Evolutionary conservation across 352 stramenopile genomes (phyloP), one percentile per base, ranked within the genome.

Genomic region (Phytophthora citrophthora): DNA sequence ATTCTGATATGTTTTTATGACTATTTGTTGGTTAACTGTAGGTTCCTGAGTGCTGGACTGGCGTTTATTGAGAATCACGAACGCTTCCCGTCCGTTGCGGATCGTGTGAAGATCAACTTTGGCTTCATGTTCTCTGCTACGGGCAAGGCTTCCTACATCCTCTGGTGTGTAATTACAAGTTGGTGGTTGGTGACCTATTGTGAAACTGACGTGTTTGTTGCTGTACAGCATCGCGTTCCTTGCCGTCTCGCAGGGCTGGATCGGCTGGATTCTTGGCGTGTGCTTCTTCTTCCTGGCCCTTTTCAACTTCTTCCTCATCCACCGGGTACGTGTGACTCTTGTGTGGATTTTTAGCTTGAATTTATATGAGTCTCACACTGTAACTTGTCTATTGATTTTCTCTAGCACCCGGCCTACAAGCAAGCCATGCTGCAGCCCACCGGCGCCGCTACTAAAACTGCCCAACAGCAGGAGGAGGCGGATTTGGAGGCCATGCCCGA

Each of bases 281-380:
- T 86, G 84, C 59, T 91, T 95, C 68, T 75, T 95, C 43, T 54
- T 89, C 32, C 59, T 95, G 31, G 84, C 84, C 20, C 63, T 90
- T 2, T 93, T 95, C 63, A 95, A 95, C 75, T 95, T 93, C 70
- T 95, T 95, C 76, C 76, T 95, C 59, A 95, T 95, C 64, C 61
- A 83, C 52, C 74, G 77, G 64, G 86, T 94, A 89, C 56, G 77
- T 74, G 10, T 15, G 29, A 45, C n/a, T 55, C 29, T 34, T 39
- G n/a, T 23, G 18, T 51, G 15, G 44, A 66, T 57, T 57, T 20
- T 23, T 63, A n/a, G 12, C 20, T 7, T 40, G 34, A 32, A 67
- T 61, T 49, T 46, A 47, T 10, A 20, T 15, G 24, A 34, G 20
- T 66, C 44, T 54, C 34, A 54, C 48, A n/a, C 29, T 34, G 11